Percentiles rank a stretch among this genome's conserved stretches.
Conservation (phyloP, 495 filamentous ascomycete species). For the Cudoniella acicularis region DNA sequence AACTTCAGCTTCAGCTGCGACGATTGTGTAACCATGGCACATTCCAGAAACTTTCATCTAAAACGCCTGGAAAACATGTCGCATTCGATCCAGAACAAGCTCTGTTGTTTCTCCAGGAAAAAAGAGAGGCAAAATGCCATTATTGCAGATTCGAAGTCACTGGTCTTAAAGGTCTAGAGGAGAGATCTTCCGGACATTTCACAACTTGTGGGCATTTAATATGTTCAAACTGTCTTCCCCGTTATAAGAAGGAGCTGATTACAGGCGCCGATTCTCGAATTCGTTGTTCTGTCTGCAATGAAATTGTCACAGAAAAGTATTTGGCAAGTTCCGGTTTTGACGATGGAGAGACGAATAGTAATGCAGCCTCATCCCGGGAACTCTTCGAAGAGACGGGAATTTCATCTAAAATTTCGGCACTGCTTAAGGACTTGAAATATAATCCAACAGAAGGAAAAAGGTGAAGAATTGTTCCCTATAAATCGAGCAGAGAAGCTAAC, state of each 20-base stretch:
- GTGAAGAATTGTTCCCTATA: constrained; percentile 7
- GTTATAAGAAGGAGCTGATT: constrained; percentile 13
- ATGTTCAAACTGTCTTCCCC: constrained; percentile 27
- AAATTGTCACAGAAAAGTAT: constrained; percentile 4
- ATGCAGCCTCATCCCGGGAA: not conserved
- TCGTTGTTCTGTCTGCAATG: constrained; percentile 9
- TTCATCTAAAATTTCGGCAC: constrained; percentile 34
- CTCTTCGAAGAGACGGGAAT: constrained; percentile 12
- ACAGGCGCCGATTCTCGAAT: not conserved
- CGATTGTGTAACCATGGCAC: constrained; percentile 46
- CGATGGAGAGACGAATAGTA: not conserved
- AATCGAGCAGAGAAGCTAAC: not conserved
- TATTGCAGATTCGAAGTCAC: not conserved
- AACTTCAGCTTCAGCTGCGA: constrained; percentile 39
- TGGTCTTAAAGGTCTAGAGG: constrained; percentile 3
- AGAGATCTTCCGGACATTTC: constrained; percentile 3
- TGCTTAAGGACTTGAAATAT: constrained; percentile 32
- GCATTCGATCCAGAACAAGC: constrained; percentile 14
- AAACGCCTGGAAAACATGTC: not conserved
- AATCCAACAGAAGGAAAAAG: constrained; percentile 30
- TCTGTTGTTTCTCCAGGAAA: constrained; percentile 2
- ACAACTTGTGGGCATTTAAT: constrained; percentile 31
- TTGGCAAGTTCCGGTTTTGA: not conserved
- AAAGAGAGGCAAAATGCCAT: constrained; percentile 1
- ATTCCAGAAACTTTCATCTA: constrained; percentile 33